Base-by-base conservation (phyloP, 805 yeast species). In the Lachancea sp. region DNA sequence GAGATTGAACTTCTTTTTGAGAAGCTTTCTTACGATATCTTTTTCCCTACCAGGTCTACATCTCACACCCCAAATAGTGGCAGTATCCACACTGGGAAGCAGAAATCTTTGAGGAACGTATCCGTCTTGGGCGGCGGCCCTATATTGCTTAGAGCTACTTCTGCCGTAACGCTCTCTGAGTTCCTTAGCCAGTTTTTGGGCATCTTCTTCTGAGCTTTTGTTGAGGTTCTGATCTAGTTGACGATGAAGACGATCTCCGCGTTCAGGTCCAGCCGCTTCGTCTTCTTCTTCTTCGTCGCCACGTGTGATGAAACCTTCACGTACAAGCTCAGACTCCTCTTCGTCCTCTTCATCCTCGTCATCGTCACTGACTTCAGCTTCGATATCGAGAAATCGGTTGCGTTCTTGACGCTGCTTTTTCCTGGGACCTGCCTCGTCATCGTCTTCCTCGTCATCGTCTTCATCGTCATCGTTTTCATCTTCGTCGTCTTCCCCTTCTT, bases 281-380 rank as follows among this genome's bases (percentile, higher is more conserved):
- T 74, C 84, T 34, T 75, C 81, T 39, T 74, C 82, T 31, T 75
- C 79, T 51, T 79, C 85, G 41, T 63, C 69, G 38, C 65, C 67
- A 36, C 61, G 57, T 1, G 86, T 79, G 52, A 85, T 79, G 60
- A 85, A 85, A 59, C 88, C 91, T 62, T 84, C 95, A 57, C 88
- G 79, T 37, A 84, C 78, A 26, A 86, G 69, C 51, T 85, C 97
- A n/a, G 95, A 90, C 54, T 81, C 86, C 54, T 84, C 98, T 51
- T 91, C 98, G 39, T 89, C 98, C 49, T 90, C 98, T 50, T 88
- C 91, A 53, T 65, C 69, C 2, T 91, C 98, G 45, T 93, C 98
- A 54, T 93, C 98, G 49, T 91, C 98, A 65, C 91, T 95, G 47
- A 93, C 99, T 65, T 91, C 98, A 48, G 97, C 99, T 72, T 93